Base-by-base conservation (phyloP, 176 grass and related monocot genomes). In the Lolium perenne region DNA sequence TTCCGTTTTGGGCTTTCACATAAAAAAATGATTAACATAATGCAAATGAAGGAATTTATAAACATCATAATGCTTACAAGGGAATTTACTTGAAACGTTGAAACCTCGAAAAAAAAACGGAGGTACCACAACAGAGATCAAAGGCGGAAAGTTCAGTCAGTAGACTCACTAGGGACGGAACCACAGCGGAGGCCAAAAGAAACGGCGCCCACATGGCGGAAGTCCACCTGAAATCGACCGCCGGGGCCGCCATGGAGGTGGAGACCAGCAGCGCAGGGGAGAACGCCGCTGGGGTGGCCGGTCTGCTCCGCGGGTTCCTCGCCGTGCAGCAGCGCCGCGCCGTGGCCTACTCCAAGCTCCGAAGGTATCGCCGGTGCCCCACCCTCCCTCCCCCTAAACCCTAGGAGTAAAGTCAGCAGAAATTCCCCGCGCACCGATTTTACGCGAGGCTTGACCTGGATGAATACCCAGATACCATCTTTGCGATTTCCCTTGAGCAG, bases 321-420 rank as follows among this genome's bases (percentile, higher is more conserved):
- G 90, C 84, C 17, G 82, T 98, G 58, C 96, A 98, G 75, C 90
- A 93, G 77, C 92, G 96, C 84, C 90, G 96, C 14, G 96, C 96
- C 32, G 90, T 92, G 85, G 94, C 92, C 72, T 98, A 98, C 92
- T 90, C 92, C 68, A 90, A 68, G 64, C 92, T 98, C 25, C 90
- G 88, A 82, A 98, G 96, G 96, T 98, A 91, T 43, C 14, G 40
- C 22, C 3, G 40, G 23, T 8, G 72, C 55, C 46, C 72, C 72
- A 29, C 47, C 47, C 45, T 23, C 71, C 10, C 43, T 25, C 67
- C 35, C 38, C 8, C 55, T 55, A 71, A 86, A 79, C 80, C 84
- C 73, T 83, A 86, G 23, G 14, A 13, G 40, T 12, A 6, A 9
- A 53, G n/a, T 16, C 12, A 32, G n/a, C 3, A 11, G 14, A 35